phyloP scores from a whole-genome alignment of 108 stramenopile species.

The Fistulifera pelliculosa region DNA sequence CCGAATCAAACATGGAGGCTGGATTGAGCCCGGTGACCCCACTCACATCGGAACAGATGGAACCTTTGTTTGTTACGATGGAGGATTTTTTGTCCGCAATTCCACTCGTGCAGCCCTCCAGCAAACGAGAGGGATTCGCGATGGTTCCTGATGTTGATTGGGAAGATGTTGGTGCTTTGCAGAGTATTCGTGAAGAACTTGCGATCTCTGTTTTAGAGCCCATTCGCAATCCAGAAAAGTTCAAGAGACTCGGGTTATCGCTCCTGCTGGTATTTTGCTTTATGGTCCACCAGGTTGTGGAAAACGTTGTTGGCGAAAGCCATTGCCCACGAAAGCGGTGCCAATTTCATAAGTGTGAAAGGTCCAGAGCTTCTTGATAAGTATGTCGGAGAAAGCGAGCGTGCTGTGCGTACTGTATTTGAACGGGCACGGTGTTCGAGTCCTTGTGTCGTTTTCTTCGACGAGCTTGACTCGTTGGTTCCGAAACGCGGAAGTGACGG shows the following conservation, averaged over 20 bases:
- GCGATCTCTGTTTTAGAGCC: constrained; percentile 89
- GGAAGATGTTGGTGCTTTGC: constrained; percentile 91
- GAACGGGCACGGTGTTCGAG: constrained; percentile 78
- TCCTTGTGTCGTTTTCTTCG: constrained; percentile 98
- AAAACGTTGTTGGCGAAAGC: constrained; percentile 97
- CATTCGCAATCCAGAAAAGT: constrained; percentile 92
- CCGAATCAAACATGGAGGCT: neutral
- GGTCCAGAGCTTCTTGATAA: constrained; percentile 88
- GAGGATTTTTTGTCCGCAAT: constrained; percentile 89
- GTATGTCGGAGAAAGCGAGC: constrained; percentile 98
- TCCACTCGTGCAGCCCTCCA: constrained; percentile 92
- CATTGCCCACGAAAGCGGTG: constrained; percentile 96
- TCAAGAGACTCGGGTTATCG: constrained; percentile 66
- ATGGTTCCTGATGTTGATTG: constrained; percentile 96
- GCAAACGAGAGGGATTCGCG: constrained; percentile 98
- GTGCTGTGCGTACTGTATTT: constrained; percentile 87
- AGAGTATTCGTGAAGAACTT: constrained; percentile 89
- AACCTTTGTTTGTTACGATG: constrained; percentile 84
- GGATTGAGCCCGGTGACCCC: constrained; percentile 28
- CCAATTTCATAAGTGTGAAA: constrained; percentile 97
- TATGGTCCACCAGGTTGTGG: constrained; percentile 98
- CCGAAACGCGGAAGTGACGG: constrained; percentile 86
- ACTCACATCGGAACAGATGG: constrained; percentile 66
- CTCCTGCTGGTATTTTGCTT: constrained; percentile 89
- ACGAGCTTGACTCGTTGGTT: constrained; percentile 96